Base-by-base conservation (phyloP, 2,329 filamentous ascomycete genomes). In the Parastagonospora nodorum region DNA sequence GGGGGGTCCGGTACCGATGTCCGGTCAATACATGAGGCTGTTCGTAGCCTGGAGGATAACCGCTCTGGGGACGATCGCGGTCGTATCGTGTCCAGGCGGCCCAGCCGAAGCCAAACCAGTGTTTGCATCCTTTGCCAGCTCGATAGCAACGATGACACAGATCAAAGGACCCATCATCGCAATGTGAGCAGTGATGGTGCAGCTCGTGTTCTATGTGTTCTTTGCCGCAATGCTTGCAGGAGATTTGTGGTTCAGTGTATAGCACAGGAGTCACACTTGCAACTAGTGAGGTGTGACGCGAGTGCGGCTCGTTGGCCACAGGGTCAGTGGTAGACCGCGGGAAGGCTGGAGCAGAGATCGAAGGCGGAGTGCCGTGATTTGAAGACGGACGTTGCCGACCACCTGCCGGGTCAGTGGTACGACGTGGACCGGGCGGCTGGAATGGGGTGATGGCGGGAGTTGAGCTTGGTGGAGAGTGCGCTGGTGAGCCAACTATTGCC, bases 21-120 rank as follows among this genome's bases (percentile, higher is more conserved):
- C 79, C 76, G 8, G 69, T 68, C 5, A 87, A 69, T 11, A 81
- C 68, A 68, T 87, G 85, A 4, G 82, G 82, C 15, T 73, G 72
- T 35, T 81, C 77, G 31, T 74, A 67, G 19, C 67, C 62, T 27
- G 70, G 61, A 10, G 73, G 72, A 45, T 77, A 76, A 24, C 75
- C 76, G 46, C 70, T 75, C 41, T 69, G 62, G 15, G 75, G 73
- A 51, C 73, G 69, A 45, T 73, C 69, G 48, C 75, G 66, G 63
- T 76, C 85, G 79, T 88, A 93, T 53, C 82, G 85, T 39, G 76
- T 76, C 76, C 85, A 84, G 0, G 90, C 91, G 4, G 83, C 82
- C 61, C 88, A 81, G 2, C 90, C 90, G 69, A 97, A 96, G 1
- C 93, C 92, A 61, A 88, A 92, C 91, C 92, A 97, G 68, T 94